A percentile compares a stretch with the other conserved stretches of the same genome.
Evolutionary conservation across 495 filamentous ascomycete genomes (phyloP).

Genomic region (Sphaerosporella brunnea): DNA sequence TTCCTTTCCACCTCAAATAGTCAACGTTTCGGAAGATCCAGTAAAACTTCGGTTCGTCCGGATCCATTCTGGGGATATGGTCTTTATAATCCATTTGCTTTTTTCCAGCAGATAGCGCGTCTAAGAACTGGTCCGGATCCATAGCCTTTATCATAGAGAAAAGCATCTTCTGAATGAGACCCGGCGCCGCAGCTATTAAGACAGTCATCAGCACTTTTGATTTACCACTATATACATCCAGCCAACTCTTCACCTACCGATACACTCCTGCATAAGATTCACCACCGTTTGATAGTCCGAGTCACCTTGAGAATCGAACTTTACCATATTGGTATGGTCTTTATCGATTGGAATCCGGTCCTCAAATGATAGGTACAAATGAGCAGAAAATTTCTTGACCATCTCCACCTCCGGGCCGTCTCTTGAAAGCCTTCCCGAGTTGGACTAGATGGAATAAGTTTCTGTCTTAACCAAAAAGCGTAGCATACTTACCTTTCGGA

Average conservation of each 20-base stretch:
- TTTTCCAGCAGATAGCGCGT: not conserved
- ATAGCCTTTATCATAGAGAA: not conserved
- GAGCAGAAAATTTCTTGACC: conserved; percentile 15
- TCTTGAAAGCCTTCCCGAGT: conserved; percentile 2
- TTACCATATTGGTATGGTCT: conserved; percentile 24
- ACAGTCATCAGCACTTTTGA: too few species aligned
- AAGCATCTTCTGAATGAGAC: not conserved
- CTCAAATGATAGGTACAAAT: conserved; percentile 14
- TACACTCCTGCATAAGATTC: conserved; percentile 3
- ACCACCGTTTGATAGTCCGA: conserved; percentile 7
- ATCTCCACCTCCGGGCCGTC: conserved; percentile 14
- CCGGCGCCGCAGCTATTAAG: not conserved
- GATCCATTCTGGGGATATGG: too few species aligned
- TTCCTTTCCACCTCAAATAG: not conserved
- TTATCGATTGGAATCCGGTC: conserved; percentile 11
- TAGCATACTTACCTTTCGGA: not conserved
- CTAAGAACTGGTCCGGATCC: not conserved
- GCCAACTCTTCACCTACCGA: conserved; percentile 1
- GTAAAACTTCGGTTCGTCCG: not conserved
- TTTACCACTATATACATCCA: too few species aligned
- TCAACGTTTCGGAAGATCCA: conserved; percentile 3
- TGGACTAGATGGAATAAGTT: not conserved
- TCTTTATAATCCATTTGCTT: not conserved
- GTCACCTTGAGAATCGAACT: conserved; percentile 12
- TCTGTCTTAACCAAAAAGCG: not conserved